Percentiles rank a stretch among this genome's conserved stretches.
Conservation (phyloP, 2,329 filamentous ascomycete species). For the Neospermospora avenae region DNA sequence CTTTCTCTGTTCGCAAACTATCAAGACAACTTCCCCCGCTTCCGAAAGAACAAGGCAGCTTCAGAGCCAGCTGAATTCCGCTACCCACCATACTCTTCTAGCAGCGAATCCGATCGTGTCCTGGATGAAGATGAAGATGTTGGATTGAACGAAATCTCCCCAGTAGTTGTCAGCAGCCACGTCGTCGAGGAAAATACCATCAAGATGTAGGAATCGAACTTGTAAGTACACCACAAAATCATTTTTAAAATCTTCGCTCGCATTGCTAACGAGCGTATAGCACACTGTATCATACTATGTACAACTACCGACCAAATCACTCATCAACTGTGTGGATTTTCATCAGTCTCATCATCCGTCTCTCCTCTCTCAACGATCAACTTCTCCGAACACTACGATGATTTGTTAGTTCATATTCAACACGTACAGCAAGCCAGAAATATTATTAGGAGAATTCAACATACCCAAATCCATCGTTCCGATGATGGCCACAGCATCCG, state of each 20-base stretch:
- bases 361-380: conserved; percentile 44
- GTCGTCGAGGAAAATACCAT: neutral
- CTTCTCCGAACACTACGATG: conserved; percentile 40
- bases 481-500: conserved; percentile 95
- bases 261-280: conserved; percentile 26
- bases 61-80: conserved; percentile 12
- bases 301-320: conserved; percentile 18
- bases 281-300: conserved; percentile 20
- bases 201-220: conserved; percentile 3
- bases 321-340: conserved; percentile 9
- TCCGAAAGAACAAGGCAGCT: conserved; percentile 8
- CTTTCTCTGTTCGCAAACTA: neutral
- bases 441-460: conserved; percentile 27
- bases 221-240: conserved; percentile 2
- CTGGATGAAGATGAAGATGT: neutral
- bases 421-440: conserved; percentile 1
- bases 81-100: neutral
- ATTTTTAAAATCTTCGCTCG: conserved; percentile 15
- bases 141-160: neutral
- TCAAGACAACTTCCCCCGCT: neutral
- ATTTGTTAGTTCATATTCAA: conserved; percentile 22
- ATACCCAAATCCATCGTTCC: conserved; percentile 83
- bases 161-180: conserved; percentile 13
- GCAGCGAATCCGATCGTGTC: neutral
- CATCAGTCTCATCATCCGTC: conserved; percentile 1